phyloP scores from a whole-genome alignment of 208 protist genomes.

The Wallacemonas rigidus region DNA sequence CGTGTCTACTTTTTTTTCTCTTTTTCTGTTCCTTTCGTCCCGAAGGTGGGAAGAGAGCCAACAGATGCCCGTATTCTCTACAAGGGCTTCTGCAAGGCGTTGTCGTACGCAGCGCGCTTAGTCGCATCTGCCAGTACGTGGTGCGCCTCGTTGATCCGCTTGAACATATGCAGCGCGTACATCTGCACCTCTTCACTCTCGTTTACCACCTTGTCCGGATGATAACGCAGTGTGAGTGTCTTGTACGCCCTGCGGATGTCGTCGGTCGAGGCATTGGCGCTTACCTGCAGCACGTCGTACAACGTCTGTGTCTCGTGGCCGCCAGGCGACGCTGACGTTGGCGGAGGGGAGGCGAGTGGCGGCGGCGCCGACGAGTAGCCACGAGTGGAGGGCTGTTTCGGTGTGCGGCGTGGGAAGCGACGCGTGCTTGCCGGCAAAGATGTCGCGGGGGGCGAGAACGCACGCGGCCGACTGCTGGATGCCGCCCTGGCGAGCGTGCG shows the following conservation, averaged over 20 bases:
- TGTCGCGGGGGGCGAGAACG: background rate
- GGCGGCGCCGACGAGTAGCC: background rate
- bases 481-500: background rate
- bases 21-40: background rate
- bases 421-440: background rate
- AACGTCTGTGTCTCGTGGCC: constrained; percentile 26
- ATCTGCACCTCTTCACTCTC: constrained; percentile 37
- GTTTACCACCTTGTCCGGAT: constrained; percentile 77
- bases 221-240: constrained; percentile 67
- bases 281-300: constrained; percentile 72
- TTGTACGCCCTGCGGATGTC: constrained; percentile 69
- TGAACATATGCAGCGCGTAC: constrained; percentile 82
- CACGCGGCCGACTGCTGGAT: background rate
- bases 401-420: background rate
- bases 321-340: background rate
- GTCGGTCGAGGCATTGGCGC: constrained; percentile 26
- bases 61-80: background rate
- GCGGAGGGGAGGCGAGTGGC: background rate
- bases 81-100: constrained; percentile 25
- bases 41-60: background rate
- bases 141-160: constrained; percentile 95
- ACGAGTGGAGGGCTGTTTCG: background rate
- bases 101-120: constrained; percentile 95
- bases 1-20: too few relatives aligned
- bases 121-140: constrained; percentile 91